Percentiles rank a stretch among this genome's conserved stretches.
phyloP scores from a whole-genome alignment of 2,329 filamentous ascomycete species.

The Penicillium sp. region DNA sequence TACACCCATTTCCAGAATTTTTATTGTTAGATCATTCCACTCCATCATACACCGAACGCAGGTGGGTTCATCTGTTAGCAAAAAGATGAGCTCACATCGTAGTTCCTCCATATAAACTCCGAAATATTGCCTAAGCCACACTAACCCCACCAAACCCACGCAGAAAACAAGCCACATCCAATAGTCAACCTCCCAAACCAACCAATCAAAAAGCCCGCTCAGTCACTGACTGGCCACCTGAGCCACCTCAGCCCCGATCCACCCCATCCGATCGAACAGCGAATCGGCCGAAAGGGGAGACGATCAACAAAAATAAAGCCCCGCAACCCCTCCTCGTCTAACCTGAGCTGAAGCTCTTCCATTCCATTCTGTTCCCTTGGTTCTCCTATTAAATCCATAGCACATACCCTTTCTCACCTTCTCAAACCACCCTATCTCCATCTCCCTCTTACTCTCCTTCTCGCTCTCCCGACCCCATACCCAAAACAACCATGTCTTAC shows the following conservation, averaged over 20 bases:
- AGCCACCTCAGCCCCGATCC: background rate
- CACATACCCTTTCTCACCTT: background rate
- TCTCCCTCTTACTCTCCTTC: background rate
- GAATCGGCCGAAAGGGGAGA: background rate
- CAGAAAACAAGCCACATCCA: background rate
- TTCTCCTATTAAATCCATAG: background rate
- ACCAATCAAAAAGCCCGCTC: background rate
- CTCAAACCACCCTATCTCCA: background rate
- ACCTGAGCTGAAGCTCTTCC: constrained; percentile 7
- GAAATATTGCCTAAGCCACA: background rate
- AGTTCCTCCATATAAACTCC: background rate
- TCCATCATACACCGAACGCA: too few species aligned
- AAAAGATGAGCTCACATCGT: too few species aligned
- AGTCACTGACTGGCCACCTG: background rate
- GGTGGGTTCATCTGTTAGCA: too few species aligned
- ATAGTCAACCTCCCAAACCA: background rate
- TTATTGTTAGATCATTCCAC: too few species aligned
- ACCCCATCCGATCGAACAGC: background rate
- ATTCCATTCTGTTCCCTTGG: background rate
- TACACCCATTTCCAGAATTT: too few species aligned
- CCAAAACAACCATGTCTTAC: constrained; percentile 22
- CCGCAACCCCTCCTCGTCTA: constrained; percentile 5
- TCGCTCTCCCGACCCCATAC: too few species aligned
- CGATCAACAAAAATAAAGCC: constrained; percentile 1
- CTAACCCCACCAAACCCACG: too few species aligned